Evolutionary conservation across 805 yeast species (phyloP).

Genomic region (Yarrowia osloensis): DNA sequence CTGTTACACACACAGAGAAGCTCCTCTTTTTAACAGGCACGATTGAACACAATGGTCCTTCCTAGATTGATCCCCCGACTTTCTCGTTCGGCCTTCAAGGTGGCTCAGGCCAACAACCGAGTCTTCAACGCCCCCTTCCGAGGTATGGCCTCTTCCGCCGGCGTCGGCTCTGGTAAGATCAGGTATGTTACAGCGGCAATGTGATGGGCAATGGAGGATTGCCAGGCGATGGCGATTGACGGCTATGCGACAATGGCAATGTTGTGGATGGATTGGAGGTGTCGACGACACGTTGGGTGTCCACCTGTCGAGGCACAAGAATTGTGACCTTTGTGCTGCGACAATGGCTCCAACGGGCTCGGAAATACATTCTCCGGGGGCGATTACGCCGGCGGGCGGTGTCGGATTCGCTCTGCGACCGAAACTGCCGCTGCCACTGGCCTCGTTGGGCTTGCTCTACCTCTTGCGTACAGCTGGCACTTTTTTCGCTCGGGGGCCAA

Average conservation of each 20-base stretch:
- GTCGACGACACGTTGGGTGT: neutral
- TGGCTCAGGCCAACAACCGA: conserved; percentile 79
- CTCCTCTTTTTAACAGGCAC: conserved; percentile 32
- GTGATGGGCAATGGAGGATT: conserved; percentile 2
- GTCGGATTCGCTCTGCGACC: neutral
- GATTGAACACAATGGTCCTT: conserved; percentile 61
- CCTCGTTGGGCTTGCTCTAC: neutral
- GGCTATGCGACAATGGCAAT: neutral
- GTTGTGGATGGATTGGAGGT: neutral
- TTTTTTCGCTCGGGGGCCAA: conserved; percentile 22
- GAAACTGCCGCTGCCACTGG: neutral
- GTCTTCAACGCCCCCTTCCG: conserved; percentile 53
- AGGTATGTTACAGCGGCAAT: conserved; percentile 60
- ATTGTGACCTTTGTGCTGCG: neutral
- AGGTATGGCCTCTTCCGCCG: conserved; percentile 77
- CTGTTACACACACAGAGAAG: conserved; percentile 32
- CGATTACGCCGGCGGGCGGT: neutral
- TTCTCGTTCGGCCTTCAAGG: conserved; percentile 85
- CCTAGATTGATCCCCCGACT: conserved; percentile 47
- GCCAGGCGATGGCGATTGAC: neutral
- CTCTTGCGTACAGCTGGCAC: neutral
- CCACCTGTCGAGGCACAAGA: neutral
- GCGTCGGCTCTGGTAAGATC: conserved; percentile 70
- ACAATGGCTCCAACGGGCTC: conserved; percentile 2
- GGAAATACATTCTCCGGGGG: neutral